phyloP scores from a whole-genome alignment of 176 grass and related monocot species.

The Carex scoparia region DNA sequence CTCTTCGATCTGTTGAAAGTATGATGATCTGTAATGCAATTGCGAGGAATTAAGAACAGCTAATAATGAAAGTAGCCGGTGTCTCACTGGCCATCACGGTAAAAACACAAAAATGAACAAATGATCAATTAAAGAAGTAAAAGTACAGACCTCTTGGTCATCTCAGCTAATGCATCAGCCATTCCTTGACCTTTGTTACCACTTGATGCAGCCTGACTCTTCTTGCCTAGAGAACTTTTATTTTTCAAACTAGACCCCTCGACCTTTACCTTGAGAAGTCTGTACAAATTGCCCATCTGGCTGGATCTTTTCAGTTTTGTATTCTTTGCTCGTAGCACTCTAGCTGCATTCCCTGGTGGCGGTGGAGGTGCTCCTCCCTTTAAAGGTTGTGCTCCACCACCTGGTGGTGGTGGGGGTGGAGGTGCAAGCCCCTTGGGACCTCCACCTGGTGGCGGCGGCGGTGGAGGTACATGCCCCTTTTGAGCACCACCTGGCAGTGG shows the following conservation, averaged over 20 bases:
- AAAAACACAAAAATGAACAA: neutral
- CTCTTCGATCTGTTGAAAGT: conserved; percentile 66
- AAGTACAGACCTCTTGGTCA: conserved; percentile 41
- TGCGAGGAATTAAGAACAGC: neutral
- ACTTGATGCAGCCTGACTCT: conserved; percentile 5
- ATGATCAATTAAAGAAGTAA: neutral
- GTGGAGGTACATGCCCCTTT: neutral
- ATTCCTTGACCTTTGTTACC: conserved; percentile 35
- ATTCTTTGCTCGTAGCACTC: conserved; percentile 23
- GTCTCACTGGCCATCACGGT: neutral
- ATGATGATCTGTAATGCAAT: conserved; percentile 43
- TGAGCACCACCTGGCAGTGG: conserved; percentile 4
- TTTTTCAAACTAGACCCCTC: conserved; percentile 39
- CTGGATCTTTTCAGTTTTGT: conserved; percentile 57
- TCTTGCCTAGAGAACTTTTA: conserved; percentile 30
- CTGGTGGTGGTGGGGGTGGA: neutral
- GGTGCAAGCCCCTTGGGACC: neutral
- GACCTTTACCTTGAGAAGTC: conserved; percentile 47
- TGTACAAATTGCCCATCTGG: conserved; percentile 57
- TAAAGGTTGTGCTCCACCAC: neutral
- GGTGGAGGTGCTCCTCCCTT: conserved; percentile 28
- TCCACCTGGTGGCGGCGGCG: neutral
- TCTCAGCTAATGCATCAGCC: conserved; percentile 69
- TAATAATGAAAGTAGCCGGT: neutral
- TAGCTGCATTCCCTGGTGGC: conserved; percentile 32